These are phyloP conservation scores for Cinchona pubescens DNA, from an alignment of 257 asterid species.

Conservation along the genomic window DNA sequence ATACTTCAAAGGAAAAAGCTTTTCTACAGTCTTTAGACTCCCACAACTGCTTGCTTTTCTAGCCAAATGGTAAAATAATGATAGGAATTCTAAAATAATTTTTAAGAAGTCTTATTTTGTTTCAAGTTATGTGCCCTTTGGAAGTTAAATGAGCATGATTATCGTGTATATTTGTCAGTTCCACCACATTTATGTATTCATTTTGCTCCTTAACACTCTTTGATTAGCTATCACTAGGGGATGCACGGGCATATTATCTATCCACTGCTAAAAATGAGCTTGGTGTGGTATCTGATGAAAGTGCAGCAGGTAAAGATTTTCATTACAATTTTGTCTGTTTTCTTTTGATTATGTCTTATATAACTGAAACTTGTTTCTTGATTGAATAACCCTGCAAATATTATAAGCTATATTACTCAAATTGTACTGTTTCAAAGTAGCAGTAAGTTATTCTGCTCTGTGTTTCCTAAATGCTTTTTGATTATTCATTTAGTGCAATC, in stretches of 20 bases:
- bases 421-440: too few species aligned
- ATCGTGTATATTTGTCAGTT: neutral
- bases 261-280: slow-evolving; percentile 92
- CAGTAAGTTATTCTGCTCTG: neutral
- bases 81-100: neutral
- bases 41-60: neutral
- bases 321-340: neutral
- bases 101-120: neutral
- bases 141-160: neutral
- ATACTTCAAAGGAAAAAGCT: neutral
- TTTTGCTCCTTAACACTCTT: slow-evolving; percentile 18
- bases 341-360: neutral
- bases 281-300: slow-evolving; percentile 91
- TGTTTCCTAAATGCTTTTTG: neutral
- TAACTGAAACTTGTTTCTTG: slow-evolving; percentile 3
- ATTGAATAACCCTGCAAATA: neutral
- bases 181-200: neutral
- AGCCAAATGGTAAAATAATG: neutral
- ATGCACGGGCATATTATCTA: slow-evolving; percentile 87
- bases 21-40: neutral
- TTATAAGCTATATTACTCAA: neutral
- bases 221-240: slow-evolving; percentile 89
- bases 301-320: slow-evolving; percentile 62
- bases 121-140: neutral
- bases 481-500: neutral